Evolutionary conservation across 345 rosid species (phyloP), one percentile per base, ranked within the genome.

Genomic region (Garcia nutans): DNA sequence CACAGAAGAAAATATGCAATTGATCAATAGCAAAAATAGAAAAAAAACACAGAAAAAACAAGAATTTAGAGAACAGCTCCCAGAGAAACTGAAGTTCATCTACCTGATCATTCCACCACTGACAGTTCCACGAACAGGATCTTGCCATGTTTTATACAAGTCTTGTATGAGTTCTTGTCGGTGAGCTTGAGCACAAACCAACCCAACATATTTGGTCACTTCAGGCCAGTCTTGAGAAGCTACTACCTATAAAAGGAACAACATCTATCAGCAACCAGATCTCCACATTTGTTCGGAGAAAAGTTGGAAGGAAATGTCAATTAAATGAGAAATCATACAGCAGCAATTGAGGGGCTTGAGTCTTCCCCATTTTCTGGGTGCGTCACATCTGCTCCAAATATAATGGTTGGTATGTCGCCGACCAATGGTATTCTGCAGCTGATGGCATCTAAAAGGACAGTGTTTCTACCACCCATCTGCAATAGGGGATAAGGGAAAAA

Each of bases 191-290:
- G 99, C 98, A 84, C 99, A 96, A 68, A 96, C 99, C 41, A 96
- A 80, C 74, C 99, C 99, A 0, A 98, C 99, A 72, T 96, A 96
- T 77, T 96, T 96, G 42, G 99, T 96, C 65, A 96, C 99, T 87
- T 96, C 99, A 57, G 99, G 99, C 99, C 99, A 96, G 82, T 96
- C 99, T 80, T 96, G 99, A 58, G 99, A 96, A 76, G 99, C 99
- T 73, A 96, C 99, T 47, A 96, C 99, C 99, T 96, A 79, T 70
- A 85, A 47, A 57, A 47, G 28, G 74, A 78, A 28, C 74, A 63
- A 42, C 19, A 71, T 49, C 23, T 49, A 71, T 82, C 58, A 82
- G 67, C 65, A 78, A 20, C 74, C 33, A 10, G 42, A 73, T 68
- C 55, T 55, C 44, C 41, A 47, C 19, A 54, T 10, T 28, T 23